Evolutionary conservation across 2,329 filamentous ascomycete genomes (phyloP).

Genomic region (Phialophora tarda): DNA sequence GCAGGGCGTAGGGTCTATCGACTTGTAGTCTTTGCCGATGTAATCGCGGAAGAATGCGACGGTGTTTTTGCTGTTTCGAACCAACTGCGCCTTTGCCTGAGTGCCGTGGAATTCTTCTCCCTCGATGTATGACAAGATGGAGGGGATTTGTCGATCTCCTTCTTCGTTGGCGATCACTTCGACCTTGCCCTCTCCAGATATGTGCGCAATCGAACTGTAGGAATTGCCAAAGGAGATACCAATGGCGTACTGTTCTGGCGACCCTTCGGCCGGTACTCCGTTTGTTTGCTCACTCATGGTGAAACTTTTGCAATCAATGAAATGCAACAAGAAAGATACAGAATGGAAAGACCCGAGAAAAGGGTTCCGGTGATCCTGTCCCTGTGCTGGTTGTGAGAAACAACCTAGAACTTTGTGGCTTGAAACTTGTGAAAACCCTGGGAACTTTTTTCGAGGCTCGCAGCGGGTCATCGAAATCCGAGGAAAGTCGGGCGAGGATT

Average conservation of each 20-base stretch:
- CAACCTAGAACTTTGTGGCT: background rate
- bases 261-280: constrained; percentile 51
- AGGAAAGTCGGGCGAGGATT: constrained; percentile 29
- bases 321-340: background rate
- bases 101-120: constrained; percentile 96
- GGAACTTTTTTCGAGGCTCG: constrained; percentile 36
- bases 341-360: background rate
- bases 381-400: background rate
- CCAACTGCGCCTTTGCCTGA: constrained; percentile 90
- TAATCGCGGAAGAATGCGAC: constrained; percentile 96
- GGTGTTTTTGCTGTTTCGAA: constrained; percentile 92
- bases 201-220: constrained; percentile 95
- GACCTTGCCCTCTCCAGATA: constrained; percentile 83
- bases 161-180: constrained; percentile 99
- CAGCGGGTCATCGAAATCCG: constrained; percentile 7
- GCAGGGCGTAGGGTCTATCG: constrained; percentile 93
- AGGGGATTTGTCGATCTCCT: constrained; percentile 97
- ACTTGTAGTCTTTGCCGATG: constrained; percentile 91
- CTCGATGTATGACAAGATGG: constrained; percentile 89
- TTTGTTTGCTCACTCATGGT: constrained; percentile 60
- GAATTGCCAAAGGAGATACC: constrained; percentile 98
- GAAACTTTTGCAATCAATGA: background rate
- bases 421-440: constrained; percentile 19
- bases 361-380: background rate
- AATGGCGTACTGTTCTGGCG: constrained; percentile 70